Percentiles rank a stretch among this genome's conserved stretches.
phyloP scores from a whole-genome alignment of 2,329 filamentous ascomycete genomes.

The Botrytis galanthina region DNA sequence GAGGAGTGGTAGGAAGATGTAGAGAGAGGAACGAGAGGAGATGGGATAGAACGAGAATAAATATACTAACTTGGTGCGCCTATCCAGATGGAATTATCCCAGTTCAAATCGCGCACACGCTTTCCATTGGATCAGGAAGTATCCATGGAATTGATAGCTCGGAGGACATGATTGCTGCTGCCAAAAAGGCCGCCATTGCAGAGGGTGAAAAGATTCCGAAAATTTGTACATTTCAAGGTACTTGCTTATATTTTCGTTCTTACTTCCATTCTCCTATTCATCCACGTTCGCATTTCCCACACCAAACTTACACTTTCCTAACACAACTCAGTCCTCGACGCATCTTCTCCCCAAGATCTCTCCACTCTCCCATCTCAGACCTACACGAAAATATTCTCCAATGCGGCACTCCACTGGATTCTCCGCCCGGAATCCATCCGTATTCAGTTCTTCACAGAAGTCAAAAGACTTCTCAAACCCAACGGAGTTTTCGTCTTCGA shows the following conservation, averaged over 20 bases:
- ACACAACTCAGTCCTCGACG: conserved; percentile 47
- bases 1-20: rapidly evolving
- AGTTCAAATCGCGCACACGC: conserved; percentile 49
- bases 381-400: conserved; percentile 60
- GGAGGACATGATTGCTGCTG: conserved; percentile 55
- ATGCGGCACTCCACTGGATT: conserved; percentile 64
- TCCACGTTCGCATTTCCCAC: not conserved
- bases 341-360: conserved; percentile 40
- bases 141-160: conserved; percentile 61
- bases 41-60: not conserved
- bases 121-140: conserved; percentile 46
- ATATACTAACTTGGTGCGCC: not conserved
- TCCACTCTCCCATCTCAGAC: conserved; percentile 15
- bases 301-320: not conserved
- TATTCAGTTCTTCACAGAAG: conserved; percentile 51
- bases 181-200: conserved; percentile 41
- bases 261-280: not conserved
- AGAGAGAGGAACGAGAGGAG: not conserved
- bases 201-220: conserved; percentile 2
- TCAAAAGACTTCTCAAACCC: conserved; percentile 51
- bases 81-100: conserved; percentile 59
- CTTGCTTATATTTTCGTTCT: not conserved
- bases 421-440: conserved; percentile 47
- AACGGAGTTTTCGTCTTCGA: conserved; percentile 64
- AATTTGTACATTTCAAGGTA: conserved; percentile 34